Conservation (phyloP, 164 flowering plant species). For the Paratinospora sagittata region DNA sequence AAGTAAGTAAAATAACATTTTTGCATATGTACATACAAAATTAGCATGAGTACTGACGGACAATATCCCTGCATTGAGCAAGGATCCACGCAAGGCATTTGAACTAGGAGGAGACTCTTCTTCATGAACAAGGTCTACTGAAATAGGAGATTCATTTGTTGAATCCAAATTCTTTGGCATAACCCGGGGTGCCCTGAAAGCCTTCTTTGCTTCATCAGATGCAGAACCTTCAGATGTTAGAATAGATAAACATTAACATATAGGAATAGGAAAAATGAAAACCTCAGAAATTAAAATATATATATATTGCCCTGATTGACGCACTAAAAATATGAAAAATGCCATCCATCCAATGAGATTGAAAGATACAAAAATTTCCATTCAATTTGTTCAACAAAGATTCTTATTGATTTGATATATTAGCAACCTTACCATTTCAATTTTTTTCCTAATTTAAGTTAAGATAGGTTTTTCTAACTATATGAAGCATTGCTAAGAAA, state of each 20-base stretch:
- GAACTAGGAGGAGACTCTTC: conserved; percentile 24
- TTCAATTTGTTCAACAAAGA: no score
- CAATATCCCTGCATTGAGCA: conserved; percentile 11
- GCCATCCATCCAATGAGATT: no score
- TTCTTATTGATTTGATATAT: not conserved
- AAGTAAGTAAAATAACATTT: no score
- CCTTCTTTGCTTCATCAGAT: conserved; percentile 80
- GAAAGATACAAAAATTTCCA: no score
- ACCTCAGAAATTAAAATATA: not conserved
- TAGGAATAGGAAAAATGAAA: not conserved
- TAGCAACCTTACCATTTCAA: not conserved
- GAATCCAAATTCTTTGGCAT: conserved; percentile 31
- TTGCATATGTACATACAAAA: conserved; percentile 25
- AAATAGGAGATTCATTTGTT: conserved; percentile 22
- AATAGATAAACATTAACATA: not conserved
- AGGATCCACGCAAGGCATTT: conserved; percentile 18
- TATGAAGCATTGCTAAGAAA: no score
- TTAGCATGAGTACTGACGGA: conserved; percentile 13
- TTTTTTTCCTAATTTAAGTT: not conserved
- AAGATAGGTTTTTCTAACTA: no score
- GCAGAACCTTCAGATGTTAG: conserved; percentile 63
- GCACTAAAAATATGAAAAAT: no score
- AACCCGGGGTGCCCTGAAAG: conserved; percentile 60
- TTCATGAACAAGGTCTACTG: conserved; percentile 13
- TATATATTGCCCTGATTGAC: no score